These are phyloP conservation scores for Beauveria pseudobassiana DNA, from an alignment of 2,329 filamentous ascomycete genomes.

Conservation along the genomic window DNA sequence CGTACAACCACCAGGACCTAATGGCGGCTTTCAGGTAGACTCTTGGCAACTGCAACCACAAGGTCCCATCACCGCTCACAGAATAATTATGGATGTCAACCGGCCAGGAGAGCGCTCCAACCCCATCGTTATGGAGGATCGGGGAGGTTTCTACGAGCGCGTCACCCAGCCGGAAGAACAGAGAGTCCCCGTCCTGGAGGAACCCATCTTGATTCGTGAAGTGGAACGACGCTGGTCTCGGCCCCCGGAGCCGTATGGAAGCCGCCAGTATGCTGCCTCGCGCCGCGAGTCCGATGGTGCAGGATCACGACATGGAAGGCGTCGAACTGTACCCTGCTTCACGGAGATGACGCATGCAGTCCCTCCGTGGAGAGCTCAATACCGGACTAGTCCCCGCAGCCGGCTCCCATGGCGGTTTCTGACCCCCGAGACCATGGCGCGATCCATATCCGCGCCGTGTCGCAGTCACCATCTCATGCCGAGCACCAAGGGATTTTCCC, in stretches of 20 bases:
- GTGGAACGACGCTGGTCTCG: slow-evolving; percentile 8
- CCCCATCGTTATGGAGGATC: slow-evolving; percentile 33
- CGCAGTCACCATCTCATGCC: not conserved
- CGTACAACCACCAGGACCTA: not conserved
- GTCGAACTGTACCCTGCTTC: not conserved
- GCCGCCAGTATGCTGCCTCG: not conserved
- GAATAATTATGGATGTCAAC: slow-evolving; percentile 24
- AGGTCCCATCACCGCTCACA: slow-evolving; percentile 18
- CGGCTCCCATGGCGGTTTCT: not conserved
- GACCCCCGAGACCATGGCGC: not conserved
- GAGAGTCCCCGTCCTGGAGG: slow-evolving; percentile 12
- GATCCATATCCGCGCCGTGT: slow-evolving; percentile 2
- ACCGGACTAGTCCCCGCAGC: not conserved
- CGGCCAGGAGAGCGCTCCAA: slow-evolving; percentile 25
- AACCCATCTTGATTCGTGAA: slow-evolving; percentile 13
- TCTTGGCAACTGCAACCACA: slow-evolving; percentile 12
- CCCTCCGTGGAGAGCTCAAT: not conserved
- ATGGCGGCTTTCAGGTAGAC: not conserved
- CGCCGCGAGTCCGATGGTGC: slow-evolving; percentile 4
- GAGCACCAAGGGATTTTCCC: slow-evolving; percentile 1
- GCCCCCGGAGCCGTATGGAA: not conserved
- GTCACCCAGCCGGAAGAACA: slow-evolving; percentile 17
- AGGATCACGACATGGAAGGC: slow-evolving; percentile 6
- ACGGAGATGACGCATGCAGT: not conserved
- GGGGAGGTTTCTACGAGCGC: slow-evolving; percentile 30